A percentile compares a stretch with the other conserved stretches of the same genome.
phyloP scores from a whole-genome alignment of 768 basidiomycete genomes.

The Paxillus involutus region DNA sequence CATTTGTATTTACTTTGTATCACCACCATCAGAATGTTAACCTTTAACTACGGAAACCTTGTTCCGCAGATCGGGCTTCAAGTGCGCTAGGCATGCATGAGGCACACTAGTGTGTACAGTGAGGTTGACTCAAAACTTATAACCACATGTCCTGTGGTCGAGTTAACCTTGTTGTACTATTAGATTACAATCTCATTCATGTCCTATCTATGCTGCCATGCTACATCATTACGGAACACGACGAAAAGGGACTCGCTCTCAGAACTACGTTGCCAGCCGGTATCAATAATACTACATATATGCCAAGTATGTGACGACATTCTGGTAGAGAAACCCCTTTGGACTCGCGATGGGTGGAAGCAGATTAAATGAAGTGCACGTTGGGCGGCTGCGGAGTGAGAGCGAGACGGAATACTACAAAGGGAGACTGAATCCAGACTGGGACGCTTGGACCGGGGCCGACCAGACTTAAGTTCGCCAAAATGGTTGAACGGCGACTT shows the following conservation, averaged over 20 bases:
- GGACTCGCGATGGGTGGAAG: conserved; percentile 10
- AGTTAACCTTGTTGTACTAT: conserved; percentile 24
- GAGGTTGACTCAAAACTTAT: neutral
- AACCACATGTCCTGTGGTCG: neutral
- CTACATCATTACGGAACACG: conserved; percentile 16
- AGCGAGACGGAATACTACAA: neutral
- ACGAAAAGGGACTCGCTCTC: conserved; percentile 1
- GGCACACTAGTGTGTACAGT: no score
- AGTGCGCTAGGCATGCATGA: neutral
- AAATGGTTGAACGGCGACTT: conserved; percentile 1
- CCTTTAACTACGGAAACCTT: no score
- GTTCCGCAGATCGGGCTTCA: no score
- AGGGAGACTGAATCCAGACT: conserved; percentile 1
- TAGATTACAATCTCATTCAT: conserved; percentile 9
- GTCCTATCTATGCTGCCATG: conserved; percentile 4
- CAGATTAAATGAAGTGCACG: neutral
- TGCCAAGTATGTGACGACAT: conserved; percentile 1
- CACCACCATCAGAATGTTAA: neutral
- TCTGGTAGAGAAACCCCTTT: conserved; percentile 3
- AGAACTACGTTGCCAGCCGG: conserved; percentile 15
- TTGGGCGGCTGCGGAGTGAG: conserved; percentile 1
- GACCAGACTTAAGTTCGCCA: conserved; percentile 8
- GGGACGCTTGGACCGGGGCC: conserved; percentile 12
- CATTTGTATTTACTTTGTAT: conserved; percentile 4
- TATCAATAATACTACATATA: conserved; percentile 3